A percentile compares a stretch with the other conserved stretches of the same genome.
Evolutionary conservation across 306 rosid genomes (phyloP).

Genomic region (Lathyrus tuberosus): DNA sequence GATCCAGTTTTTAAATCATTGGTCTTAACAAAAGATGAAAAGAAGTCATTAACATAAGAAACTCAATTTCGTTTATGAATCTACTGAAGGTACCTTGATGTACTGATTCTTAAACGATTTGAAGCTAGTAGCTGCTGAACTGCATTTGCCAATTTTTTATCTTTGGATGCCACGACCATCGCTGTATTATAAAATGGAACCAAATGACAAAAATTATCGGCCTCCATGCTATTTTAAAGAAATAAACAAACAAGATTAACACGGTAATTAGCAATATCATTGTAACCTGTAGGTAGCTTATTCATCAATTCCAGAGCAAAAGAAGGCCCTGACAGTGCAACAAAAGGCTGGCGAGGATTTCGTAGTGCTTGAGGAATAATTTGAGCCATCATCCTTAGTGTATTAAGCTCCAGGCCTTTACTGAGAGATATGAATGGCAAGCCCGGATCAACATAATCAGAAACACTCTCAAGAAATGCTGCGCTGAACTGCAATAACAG

Average conservation of each 20-base stretch:
- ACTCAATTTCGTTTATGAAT: constrained; percentile 35
- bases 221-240: constrained; percentile 15
- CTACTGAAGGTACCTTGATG: constrained; percentile 71
- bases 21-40: too few species aligned
- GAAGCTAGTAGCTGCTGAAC: constrained; percentile 86
- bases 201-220: constrained; percentile 10
- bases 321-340: constrained; percentile 93
- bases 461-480: constrained; percentile 72
- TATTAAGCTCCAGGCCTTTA: constrained; percentile 89
- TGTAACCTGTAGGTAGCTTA: constrained; percentile 84
- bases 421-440: constrained; percentile 92
- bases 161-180: constrained; percentile 92
- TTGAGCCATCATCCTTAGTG: constrained; percentile 93
- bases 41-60: constrained; percentile 18
- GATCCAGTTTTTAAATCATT: too few species aligned
- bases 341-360: constrained; percentile 92
- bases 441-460: constrained; percentile 83
- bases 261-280: constrained; percentile 21
- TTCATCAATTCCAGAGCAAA: constrained; percentile 88
- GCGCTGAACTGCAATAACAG: constrained; percentile 76
- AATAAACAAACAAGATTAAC: constrained; percentile 14
- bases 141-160: constrained; percentile 77
- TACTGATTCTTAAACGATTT: constrained; percentile 84
- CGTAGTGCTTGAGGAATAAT: constrained; percentile 78
- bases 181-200: constrained; percentile 57